phyloP scores from a whole-genome alignment of 768 basidiomycete species.

The Crassisporium funariophilum region DNA sequence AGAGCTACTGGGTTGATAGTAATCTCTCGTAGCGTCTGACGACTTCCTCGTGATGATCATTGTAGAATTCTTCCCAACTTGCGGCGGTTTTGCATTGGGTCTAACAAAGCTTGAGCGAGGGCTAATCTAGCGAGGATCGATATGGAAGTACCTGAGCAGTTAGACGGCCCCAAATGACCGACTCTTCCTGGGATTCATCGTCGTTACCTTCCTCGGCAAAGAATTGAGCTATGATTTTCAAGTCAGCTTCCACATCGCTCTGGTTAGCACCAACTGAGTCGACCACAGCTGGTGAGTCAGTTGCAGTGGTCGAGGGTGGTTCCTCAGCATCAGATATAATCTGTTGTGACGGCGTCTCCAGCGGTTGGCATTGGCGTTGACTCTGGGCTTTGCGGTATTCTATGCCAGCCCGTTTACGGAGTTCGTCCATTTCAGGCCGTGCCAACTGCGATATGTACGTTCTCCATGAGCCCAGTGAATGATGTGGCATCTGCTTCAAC shows the following conservation, averaged over 20 bases:
- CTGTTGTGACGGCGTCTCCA: not conserved
- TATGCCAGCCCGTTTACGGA: conserved; percentile 54
- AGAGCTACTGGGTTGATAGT: conserved; percentile 4
- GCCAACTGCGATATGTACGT: conserved; percentile 35
- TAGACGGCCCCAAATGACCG: conserved; percentile 50
- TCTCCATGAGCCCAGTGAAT: conserved; percentile 53
- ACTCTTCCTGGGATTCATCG: conserved; percentile 39
- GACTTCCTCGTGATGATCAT: conserved; percentile 42
- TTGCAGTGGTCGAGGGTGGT: not conserved
- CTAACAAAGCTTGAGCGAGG: conserved; percentile 27
- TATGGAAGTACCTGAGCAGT: conserved; percentile 42
- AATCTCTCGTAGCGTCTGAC: conserved; percentile 40
- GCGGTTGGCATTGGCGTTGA: conserved; percentile 6
- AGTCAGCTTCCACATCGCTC: conserved; percentile 38
- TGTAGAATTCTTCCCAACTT: conserved; percentile 57
- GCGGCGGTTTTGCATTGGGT: conserved; percentile 39
- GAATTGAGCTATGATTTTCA: conserved; percentile 55
- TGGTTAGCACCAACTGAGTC: conserved; percentile 4
- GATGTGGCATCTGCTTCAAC: conserved; percentile 58
- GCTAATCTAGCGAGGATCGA: not conserved
- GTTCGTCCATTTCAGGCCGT: conserved; percentile 43
- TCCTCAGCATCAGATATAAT: not conserved
- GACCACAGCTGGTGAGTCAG: conserved; percentile 2
- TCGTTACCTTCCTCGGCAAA: conserved; percentile 55
- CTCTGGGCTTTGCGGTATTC: conserved; percentile 45